A percentile compares a stretch with the other conserved stretches of the same genome.
phyloP scores from a whole-genome alignment of 331 rosid genomes.

The Phaseolus coccineus region DNA sequence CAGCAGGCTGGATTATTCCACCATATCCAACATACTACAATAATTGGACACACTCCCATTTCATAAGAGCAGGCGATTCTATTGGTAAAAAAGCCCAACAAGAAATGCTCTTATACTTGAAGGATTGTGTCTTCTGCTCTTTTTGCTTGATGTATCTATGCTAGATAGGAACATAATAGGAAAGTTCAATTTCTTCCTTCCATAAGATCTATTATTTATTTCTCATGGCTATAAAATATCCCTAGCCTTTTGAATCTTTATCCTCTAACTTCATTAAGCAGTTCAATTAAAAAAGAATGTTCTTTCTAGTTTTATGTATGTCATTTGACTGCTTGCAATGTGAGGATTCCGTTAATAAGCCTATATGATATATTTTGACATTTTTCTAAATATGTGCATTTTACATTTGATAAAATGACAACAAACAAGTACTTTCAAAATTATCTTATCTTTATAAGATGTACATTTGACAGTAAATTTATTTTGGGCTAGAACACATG shows the following conservation, averaged over 20 bases:
- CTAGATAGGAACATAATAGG: constrained; percentile 2
- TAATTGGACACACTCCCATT: constrained; percentile 47
- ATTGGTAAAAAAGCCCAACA: constrained; percentile 42
- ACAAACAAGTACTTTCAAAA: no score
- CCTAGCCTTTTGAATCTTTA: neutral
- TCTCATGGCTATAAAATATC: neutral
- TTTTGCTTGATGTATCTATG: constrained; percentile 34
- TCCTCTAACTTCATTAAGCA: neutral
- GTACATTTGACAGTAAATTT: no score
- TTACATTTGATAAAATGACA: no score
- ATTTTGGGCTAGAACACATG: no score
- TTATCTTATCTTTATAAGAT: no score
- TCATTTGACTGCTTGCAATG: neutral
- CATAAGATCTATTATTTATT: neutral
- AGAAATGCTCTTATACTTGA: neutral
- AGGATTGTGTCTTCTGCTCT: neutral
- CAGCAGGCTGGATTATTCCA: constrained; percentile 55
- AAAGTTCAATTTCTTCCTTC: constrained; percentile 1
- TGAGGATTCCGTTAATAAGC: no score
- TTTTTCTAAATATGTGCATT: no score
- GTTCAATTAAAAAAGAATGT: neutral
- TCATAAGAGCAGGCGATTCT: constrained; percentile 48
- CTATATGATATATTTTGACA: no score
- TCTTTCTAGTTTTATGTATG: neutral
- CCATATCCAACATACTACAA: constrained; percentile 50